Conservation (phyloP, 2,329 filamentous ascomycete genomes). For the Pseudogymnoascus sp. region DNA sequence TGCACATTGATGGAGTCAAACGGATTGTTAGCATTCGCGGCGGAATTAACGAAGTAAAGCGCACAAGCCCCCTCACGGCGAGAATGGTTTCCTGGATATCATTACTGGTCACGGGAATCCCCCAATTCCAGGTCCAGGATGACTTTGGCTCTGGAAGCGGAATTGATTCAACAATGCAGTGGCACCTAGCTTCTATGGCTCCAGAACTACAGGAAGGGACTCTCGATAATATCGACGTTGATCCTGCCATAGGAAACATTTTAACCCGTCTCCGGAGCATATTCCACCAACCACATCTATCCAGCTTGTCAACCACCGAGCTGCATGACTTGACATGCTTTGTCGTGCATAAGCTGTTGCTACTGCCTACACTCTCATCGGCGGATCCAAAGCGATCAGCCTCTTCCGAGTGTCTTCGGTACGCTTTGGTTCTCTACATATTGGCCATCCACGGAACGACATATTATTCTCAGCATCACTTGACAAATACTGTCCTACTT, state of each 20-base stretch:
- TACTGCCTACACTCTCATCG: conserved; percentile 13
- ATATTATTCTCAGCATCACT: conserved; percentile 44
- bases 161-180: conserved; percentile 41
- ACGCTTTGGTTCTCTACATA: conserved; percentile 42
- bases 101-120: conserved; percentile 43
- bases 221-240: conserved; percentile 28
- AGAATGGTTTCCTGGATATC: conserved; percentile 38
- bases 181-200: conserved; percentile 29
- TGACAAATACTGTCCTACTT: conserved; percentile 31
- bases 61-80: conserved; percentile 44
- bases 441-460: conserved; percentile 46
- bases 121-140: conserved; percentile 46
- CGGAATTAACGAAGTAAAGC: conserved; percentile 40
- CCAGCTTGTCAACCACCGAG: conserved; percentile 31
- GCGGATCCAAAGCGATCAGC: conserved; percentile 13
- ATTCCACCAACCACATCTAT: conserved; percentile 30
- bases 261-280: conserved; percentile 23
- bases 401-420: conserved; percentile 39
- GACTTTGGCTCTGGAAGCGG: conserved; percentile 41
- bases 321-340: conserved; percentile 50
- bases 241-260: conserved; percentile 14
- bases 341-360: conserved; percentile 42
- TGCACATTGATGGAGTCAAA: conserved; percentile 44
- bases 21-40: conserved; percentile 41
- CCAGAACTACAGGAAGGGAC: conserved; percentile 20